A percentile compares a stretch with the other conserved stretches of the same genome.
These are phyloP conservation scores for Phoma herbarum DNA, from an alignment of 2,329 filamentous ascomycete species.

Conservation along the genomic window DNA sequence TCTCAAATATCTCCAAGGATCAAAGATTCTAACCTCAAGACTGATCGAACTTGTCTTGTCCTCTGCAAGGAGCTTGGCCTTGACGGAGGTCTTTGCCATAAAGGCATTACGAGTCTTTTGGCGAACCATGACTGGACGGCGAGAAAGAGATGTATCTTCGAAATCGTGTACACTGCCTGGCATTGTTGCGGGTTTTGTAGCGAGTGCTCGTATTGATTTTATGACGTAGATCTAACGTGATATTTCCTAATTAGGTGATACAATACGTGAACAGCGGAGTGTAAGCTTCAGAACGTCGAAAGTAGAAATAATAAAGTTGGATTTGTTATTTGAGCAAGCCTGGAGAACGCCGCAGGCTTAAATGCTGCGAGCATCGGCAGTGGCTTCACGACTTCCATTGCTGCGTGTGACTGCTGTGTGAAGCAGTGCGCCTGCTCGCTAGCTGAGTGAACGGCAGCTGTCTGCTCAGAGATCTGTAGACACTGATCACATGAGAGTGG, in stretches of 20 bases:
- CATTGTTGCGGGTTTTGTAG: conserved; percentile 10
- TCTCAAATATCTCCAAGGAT: not conserved
- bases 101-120: conserved; percentile 39
- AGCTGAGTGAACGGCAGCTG: not conserved
- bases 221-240: conserved; percentile 23
- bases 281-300: not conserved
- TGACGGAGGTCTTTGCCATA: conserved; percentile 35
- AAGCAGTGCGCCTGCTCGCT: not conserved
- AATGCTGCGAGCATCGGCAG: not conserved
- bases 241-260: conserved; percentile 4
- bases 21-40: conserved; percentile 25
- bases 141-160: not conserved
- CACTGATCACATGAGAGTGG: not conserved
- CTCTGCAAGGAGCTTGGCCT: conserved; percentile 30
- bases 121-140: conserved; percentile 30
- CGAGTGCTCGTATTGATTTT: conserved; percentile 7
- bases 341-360: not conserved
- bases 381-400: conserved; percentile 4
- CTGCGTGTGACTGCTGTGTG: conserved; percentile 4
- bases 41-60: conserved; percentile 24
- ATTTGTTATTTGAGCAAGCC: not conserved
- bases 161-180: conserved; percentile 1
- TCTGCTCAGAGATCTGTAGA: not conserved
- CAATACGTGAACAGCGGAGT: not conserved
- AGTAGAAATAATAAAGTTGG: not conserved